These are phyloP conservation scores for Phytophthora pluvialis DNA, from an alignment of 352 stramenopile genomes.

Conservation along the genomic window DNA sequence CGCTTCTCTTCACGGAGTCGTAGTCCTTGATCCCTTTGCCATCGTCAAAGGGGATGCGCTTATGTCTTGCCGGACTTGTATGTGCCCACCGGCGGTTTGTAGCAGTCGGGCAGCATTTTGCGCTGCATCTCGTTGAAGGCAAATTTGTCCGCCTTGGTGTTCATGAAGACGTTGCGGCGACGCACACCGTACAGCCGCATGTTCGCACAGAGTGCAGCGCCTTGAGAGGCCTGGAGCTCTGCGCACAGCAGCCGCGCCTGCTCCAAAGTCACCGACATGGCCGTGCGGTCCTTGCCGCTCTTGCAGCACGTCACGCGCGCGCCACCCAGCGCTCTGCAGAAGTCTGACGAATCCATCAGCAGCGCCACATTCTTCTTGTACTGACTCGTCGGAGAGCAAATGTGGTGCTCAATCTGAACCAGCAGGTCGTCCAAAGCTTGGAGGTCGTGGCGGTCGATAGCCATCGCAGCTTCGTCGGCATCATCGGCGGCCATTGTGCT, in stretches of 20 bases:
- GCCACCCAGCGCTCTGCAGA: slow-evolving; percentile 88
- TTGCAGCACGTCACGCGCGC: slow-evolving; percentile 97
- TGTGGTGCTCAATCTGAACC: slow-evolving; percentile 74
- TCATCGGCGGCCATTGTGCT: slow-evolving; percentile 19
- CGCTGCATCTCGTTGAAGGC: slow-evolving; percentile 90
- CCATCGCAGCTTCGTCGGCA: slow-evolving; percentile 37
- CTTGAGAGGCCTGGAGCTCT: slow-evolving; percentile 64
- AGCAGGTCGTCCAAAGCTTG: slow-evolving; percentile 72
- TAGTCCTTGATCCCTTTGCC: slow-evolving; percentile 25
- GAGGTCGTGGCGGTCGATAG: slow-evolving; percentile 44
- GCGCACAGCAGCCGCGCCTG: slow-evolving; percentile 74
- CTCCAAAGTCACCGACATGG: slow-evolving; percentile 97
- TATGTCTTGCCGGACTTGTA: slow-evolving; percentile 88
- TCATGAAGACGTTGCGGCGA: slow-evolving; percentile 84
- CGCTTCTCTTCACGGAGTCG: slow-evolving; percentile 28
- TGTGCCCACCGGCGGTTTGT: slow-evolving; percentile 81
- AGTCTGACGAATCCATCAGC: slow-evolving; percentile 84
- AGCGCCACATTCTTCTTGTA: slow-evolving; percentile 87
- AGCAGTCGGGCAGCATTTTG: slow-evolving; percentile 85
- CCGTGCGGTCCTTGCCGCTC: slow-evolving; percentile 97
- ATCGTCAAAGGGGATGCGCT: slow-evolving; percentile 8
- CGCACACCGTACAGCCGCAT: slow-evolving; percentile 82
- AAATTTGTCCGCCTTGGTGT: slow-evolving; percentile 86
- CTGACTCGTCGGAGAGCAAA: slow-evolving; percentile 66
- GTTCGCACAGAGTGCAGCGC: slow-evolving; percentile 62